Evolutionary conservation across 192 early-diverging fungal species (phyloP).

Genomic region (Linnemannia exigua): DNA sequence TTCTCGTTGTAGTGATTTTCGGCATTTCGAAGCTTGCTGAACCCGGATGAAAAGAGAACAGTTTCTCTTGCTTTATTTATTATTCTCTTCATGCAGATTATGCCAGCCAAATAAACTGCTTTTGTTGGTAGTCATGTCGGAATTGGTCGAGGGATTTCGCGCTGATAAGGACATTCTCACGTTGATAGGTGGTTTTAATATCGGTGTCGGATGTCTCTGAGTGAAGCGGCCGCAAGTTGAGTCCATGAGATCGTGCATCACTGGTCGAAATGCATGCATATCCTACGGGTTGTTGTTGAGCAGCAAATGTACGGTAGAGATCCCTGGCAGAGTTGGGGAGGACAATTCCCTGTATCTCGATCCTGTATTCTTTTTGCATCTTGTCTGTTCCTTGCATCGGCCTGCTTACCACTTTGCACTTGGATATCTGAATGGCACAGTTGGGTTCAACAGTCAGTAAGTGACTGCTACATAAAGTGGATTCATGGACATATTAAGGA

Average conservation of each 20-base stretch:
- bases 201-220: not conserved
- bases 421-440: slow-evolving; percentile 24
- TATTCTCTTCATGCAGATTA: not conserved
- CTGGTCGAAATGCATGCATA: slow-evolving; percentile 19
- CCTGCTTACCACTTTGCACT: slow-evolving; percentile 32
- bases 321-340: slow-evolving; percentile 23
- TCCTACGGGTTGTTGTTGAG: slow-evolving; percentile 17
- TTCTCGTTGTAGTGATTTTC: too few relatives aligned
- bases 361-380: slow-evolving; percentile 43
- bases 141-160: slow-evolving; percentile 43
- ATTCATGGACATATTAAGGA: too few relatives aligned
- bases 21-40: too few relatives aligned
- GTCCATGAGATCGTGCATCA: slow-evolving; percentile 38
- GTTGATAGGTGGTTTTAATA: too few relatives aligned
- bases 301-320: slow-evolving; percentile 3
- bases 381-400: slow-evolving; percentile 25
- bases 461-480: not conserved
- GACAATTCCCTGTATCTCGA: slow-evolving; percentile 39
- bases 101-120: slow-evolving; percentile 20
- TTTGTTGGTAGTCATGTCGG: not conserved
- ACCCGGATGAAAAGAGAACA: too few relatives aligned
- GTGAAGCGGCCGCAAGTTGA: slow-evolving; percentile 34
- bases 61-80: too few relatives aligned
- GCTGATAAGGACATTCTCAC: slow-evolving; percentile 1
- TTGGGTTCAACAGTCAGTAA: not conserved